Base-by-base conservation (phyloP, 352 stramenopile genomes). In the Globisporangium lucens region DNA sequence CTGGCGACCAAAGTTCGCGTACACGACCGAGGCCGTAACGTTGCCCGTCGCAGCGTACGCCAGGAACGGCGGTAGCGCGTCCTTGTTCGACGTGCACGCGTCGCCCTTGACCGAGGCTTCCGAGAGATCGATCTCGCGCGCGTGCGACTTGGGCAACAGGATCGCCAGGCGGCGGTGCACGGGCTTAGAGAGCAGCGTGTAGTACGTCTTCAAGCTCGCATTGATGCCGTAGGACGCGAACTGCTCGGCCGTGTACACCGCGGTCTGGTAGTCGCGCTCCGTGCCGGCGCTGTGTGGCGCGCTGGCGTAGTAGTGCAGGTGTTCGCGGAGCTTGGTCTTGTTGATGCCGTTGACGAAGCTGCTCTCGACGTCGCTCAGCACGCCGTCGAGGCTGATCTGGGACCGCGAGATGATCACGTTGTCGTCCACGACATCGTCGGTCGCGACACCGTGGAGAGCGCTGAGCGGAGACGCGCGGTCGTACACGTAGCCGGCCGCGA, bases 1-100 rank as follows among this genome's bases (percentile, higher is more conserved):
- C 2, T 75, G 90, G 10, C 74, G 69, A 0, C 86, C 91, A 62
- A 94, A 97, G 72, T 98, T 97, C 20, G 83, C 89, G 69, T 97
- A 98, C 56, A 98, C 87, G 0, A 95, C 67, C 0, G 84, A 70
- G 8, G 73, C 77, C 20, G 76, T 87, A 27, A 95, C 76, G 63
- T 91, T 83, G 4, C 90, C 91, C 1, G 82, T 83, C 0, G 83
- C 85, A 0, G 84, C 79, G 74, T 97, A 98, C 9, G 84, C 90
- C 59, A 96, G 69, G 70, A 91, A 98, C 5, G 89, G 81, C 65
- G 78, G 90, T 61, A 84, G 75, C 66, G 77, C 89, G 43, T 79
- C 74, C 61, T 75, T 66, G 63, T 69, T 78, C 70, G 66, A 91
- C 57, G 74, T 83, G 53, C 94, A 88, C 20, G 83, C 65, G 57